Conservation (phyloP, 768 basidiomycete species). For the Butyriboletus loyo region DNA sequence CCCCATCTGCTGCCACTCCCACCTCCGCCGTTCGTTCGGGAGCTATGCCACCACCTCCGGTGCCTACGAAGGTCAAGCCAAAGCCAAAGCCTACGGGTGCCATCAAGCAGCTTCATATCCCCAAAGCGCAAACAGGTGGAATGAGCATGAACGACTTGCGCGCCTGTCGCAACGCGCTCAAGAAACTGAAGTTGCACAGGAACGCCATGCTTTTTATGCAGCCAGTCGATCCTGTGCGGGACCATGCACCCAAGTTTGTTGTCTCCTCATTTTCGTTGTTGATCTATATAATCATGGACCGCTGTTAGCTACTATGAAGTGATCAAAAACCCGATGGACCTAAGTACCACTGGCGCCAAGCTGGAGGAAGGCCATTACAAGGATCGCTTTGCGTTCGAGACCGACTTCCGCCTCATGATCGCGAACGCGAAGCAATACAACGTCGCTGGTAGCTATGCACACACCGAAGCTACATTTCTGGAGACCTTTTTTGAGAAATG, state of each 20-base stretch:
- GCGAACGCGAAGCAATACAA: constrained; percentile 88
- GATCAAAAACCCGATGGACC: constrained; percentile 93
- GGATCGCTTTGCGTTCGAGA: constrained; percentile 77
- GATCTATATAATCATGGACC: not conserved
- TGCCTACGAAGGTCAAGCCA: constrained; percentile 25
- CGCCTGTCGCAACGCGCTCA: constrained; percentile 71
- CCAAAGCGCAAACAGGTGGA: constrained; percentile 72
- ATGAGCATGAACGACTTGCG: constrained; percentile 75
- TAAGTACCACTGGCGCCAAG: constrained; percentile 85
- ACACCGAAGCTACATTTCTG: constrained; percentile 70
- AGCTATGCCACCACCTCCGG: constrained; percentile 31
- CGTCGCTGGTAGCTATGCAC: constrained; percentile 61
- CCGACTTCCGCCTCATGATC: constrained; percentile 87
- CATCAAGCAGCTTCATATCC: constrained; percentile 45
- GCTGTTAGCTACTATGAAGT: constrained; percentile 79
- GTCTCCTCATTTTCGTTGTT: not conserved
- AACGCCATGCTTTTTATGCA: constrained; percentile 72
- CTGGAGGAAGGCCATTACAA: constrained; percentile 83
- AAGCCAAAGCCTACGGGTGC: constrained; percentile 26
- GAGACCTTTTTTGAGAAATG: constrained; percentile 86
- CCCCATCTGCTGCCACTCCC: constrained; percentile 18
- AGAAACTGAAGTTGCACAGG: constrained; percentile 77
- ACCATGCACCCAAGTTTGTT: constrained; percentile 78
- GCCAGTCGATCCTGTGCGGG: constrained; percentile 95
- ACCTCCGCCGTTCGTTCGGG: constrained; percentile 5